Conservation (phyloP, 176 grass and related monocot genomes). For the Ampelocalamus luodianensis region DNA sequence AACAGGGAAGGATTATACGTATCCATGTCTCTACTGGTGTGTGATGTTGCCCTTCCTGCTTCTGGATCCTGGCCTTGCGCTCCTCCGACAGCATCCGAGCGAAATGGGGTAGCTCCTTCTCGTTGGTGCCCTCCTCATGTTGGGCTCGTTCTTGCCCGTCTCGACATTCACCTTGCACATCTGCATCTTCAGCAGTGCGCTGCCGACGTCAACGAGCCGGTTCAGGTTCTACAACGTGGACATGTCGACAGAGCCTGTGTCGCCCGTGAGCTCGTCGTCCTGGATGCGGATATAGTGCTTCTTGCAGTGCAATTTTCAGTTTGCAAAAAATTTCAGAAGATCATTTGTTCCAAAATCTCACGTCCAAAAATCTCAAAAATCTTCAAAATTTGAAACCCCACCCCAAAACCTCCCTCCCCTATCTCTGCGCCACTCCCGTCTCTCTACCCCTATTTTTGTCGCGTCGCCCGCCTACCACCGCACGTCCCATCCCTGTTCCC, state of each 20-base stretch:
- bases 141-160: conserved; percentile 39
- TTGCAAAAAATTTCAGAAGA: too few relatives aligned
- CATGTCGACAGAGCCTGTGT: conserved; percentile 43
- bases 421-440: too few relatives aligned
- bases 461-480: too few relatives aligned
- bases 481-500: too few relatives aligned
- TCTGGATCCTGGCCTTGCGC: conserved; percentile 32
- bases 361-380: too few relatives aligned
- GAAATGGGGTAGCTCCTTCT: conserved; percentile 43
- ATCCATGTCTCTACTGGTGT: too few relatives aligned
- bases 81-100: conserved; percentile 45
- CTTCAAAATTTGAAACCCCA: too few relatives aligned
- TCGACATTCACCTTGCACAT: conserved; percentile 61
- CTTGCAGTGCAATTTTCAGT: too few relatives aligned
- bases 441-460: too few relatives aligned
- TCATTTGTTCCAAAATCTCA: too few relatives aligned
- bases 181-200: conserved; percentile 42
- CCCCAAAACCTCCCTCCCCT: too few relatives aligned
- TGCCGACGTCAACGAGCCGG: conserved; percentile 32
- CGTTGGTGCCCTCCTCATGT: conserved; percentile 45
- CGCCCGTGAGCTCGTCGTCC: conserved; percentile 50
- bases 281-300: conserved; percentile 66
- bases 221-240: conserved; percentile 47
- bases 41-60: neutral
- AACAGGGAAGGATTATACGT: too few relatives aligned